A percentile compares a stretch with the other conserved stretches of the same genome.
Evolutionary conservation across 2,329 filamentous ascomycete genomes (phyloP).

Genomic region (Pseudogymnoascus sp.): DNA sequence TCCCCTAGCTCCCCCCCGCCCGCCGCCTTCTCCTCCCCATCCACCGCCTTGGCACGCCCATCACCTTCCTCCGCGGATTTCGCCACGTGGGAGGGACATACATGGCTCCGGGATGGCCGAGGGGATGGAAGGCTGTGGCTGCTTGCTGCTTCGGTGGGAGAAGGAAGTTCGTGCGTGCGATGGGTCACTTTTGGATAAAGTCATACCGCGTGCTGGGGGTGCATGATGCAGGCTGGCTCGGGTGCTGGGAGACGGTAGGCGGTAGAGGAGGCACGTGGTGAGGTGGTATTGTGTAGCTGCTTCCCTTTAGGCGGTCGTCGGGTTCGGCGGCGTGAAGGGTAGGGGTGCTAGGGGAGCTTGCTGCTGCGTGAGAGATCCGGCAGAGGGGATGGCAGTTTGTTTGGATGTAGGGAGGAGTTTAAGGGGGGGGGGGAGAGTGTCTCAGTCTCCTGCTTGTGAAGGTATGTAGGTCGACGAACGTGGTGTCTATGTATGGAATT

Average conservation of each 20-base stretch:
- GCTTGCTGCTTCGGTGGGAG: too few species aligned
- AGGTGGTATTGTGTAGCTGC: background rate
- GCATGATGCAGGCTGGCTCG: background rate
- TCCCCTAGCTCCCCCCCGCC: background rate
- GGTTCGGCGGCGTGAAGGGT: background rate
- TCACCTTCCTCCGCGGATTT: too few species aligned
- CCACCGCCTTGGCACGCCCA: too few species aligned
- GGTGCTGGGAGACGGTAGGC: background rate
- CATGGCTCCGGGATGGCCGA: too few species aligned
- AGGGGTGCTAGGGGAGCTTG: background rate
- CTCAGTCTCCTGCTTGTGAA: too few species aligned
- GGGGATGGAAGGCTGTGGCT: too few species aligned
- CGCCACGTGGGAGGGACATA: too few species aligned
- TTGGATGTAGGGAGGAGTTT: background rate
- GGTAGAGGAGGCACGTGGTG: background rate
- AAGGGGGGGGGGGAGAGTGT: too few species aligned
- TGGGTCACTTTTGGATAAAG: too few species aligned
- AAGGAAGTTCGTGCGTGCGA: too few species aligned
- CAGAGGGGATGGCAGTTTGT: background rate
- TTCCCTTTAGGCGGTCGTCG: background rate
- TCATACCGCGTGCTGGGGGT: background rate
- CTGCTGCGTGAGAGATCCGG: background rate
- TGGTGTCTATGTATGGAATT: background rate
- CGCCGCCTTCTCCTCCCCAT: background rate
- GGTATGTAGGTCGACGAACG: background rate